Evolutionary conservation across 768 basidiomycete genomes (phyloP), one percentile per base, ranked within the genome.

Genomic region (Tricholoma bakamatsutake): DNA sequence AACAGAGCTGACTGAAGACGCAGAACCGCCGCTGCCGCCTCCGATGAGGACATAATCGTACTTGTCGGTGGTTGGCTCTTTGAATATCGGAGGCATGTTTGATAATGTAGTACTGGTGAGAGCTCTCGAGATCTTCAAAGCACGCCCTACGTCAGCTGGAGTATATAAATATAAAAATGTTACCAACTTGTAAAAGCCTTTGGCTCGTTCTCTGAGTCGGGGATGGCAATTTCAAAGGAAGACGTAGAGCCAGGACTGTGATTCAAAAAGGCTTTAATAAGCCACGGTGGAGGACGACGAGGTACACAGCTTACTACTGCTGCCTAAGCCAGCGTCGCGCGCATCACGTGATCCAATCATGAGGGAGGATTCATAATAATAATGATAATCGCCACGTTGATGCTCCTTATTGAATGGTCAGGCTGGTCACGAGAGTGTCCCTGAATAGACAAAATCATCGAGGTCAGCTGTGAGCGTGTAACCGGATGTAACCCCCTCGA

Each of bases 21-120:
- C 96, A 33, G 92, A 84, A 56, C 96, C 97, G 56, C 93, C 97
- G 57, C 91, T 94, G 34, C 97, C 97, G 57, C 93, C 94, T 51
- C 94, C 94, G 63, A 97, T 86, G 62, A 91, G 83, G 50, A 97
- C 81, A 64, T 88, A 84, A 66, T 97, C 94, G 68, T 89, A 92
- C 66, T 80, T 82, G 43, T 84, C 83, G 15, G 69, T 67, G 3
- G 77, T 81, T 15, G 88, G 84, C 63, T 76, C 83, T 53, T 82
- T 76, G 58, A 61, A 76, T 47, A 90, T 72, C 35, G 90, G 90
- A 50, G 90, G 79, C 88, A 92, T 91, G 27, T 70, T 79, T n/a
- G 64, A 57, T 42, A 68, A 61, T 11, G 73, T 66, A 40, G 63
- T 67, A 34, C 65, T 71, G 37, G 69, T 66, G 43, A 83, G 75